Evolutionary conservation across 73 alveolate species (phyloP).

Genomic region (Tetrahymena elliotti): DNA sequence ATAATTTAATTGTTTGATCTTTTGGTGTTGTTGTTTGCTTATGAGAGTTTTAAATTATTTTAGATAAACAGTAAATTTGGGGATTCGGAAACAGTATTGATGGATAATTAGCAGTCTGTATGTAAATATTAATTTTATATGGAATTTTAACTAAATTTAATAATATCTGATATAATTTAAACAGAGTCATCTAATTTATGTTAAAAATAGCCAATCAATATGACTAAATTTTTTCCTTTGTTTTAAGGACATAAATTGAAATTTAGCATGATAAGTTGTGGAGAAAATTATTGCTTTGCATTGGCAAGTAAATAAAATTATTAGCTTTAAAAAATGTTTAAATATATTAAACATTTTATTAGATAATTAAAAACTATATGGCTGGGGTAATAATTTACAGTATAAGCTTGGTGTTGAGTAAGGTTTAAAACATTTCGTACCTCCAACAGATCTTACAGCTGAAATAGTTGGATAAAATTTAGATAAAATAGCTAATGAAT

Average conservation of each 20-base stretch:
- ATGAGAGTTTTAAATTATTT: neutral
- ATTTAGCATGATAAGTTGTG: neutral
- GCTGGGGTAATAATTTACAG: neutral
- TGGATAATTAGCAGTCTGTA: neutral
- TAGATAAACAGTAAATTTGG: neutral
- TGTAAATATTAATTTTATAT: neutral
- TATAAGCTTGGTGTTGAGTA: neutral
- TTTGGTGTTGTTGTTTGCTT: neutral
- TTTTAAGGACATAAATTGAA: neutral
- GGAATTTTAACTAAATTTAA: neutral
- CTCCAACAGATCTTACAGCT: neutral
- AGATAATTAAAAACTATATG: neutral
- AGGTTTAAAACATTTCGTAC: neutral
- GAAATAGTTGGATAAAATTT: neutral
- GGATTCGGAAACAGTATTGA: neutral
- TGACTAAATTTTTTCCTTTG: neutral
- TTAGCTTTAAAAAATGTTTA: no score
- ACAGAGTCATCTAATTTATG: neutral
- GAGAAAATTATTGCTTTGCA: neutral
- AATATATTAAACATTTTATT: neutral
- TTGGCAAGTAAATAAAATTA: neutral
- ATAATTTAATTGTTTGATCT: neutral
- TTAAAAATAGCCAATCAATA: neutral
- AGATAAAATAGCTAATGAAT: neutral
- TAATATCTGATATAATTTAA: no score